phyloP scores from a whole-genome alignment of 2,329 filamentous ascomycete genomes.

The Biscogniauxia marginata region DNA sequence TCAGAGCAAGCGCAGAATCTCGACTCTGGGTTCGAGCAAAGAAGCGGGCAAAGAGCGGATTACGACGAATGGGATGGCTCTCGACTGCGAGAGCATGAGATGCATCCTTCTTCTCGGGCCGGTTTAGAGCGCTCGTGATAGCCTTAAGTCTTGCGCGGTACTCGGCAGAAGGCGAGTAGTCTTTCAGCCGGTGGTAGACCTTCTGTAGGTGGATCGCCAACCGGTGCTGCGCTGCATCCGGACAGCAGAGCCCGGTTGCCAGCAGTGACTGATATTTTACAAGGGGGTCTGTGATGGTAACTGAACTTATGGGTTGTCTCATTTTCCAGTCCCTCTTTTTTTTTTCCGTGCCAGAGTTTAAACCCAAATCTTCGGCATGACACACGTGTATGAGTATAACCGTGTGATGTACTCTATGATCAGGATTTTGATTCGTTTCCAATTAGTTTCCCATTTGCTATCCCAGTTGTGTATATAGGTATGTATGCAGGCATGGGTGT shows the following conservation, averaged over 20 bases:
- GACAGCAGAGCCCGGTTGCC: slow-evolving; percentile 62
- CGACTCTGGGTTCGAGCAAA: slow-evolving; percentile 55
- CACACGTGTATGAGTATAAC: neutral
- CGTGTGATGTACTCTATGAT: neutral
- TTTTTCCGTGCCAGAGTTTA: no score
- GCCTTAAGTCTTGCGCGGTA: slow-evolving; percentile 65
- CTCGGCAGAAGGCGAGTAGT: slow-evolving; percentile 71
- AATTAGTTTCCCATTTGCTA: neutral
- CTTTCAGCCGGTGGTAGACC: slow-evolving; percentile 71
- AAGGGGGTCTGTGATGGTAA: slow-evolving; percentile 69
- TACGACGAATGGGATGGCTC: slow-evolving; percentile 56
- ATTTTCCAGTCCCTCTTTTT: slow-evolving; percentile 23
- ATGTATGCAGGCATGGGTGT: no score
- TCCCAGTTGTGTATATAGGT: neutral
- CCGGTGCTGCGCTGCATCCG: slow-evolving; percentile 71
- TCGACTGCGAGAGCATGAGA: slow-evolving; percentile 45
- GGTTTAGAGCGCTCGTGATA: slow-evolving; percentile 50
- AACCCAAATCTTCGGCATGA: neutral
- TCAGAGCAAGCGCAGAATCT: slow-evolving; percentile 62
- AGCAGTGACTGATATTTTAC: slow-evolving; percentile 73
- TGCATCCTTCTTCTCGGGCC: slow-evolving; percentile 30
- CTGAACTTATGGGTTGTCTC: slow-evolving; percentile 39
- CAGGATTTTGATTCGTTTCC: neutral
- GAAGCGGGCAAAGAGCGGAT: slow-evolving; percentile 58
- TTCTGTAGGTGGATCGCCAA: slow-evolving; percentile 75